Conservation (phyloP, 1,284 basidiomycete genomes). For the Moniliophthora roreri region DNA sequence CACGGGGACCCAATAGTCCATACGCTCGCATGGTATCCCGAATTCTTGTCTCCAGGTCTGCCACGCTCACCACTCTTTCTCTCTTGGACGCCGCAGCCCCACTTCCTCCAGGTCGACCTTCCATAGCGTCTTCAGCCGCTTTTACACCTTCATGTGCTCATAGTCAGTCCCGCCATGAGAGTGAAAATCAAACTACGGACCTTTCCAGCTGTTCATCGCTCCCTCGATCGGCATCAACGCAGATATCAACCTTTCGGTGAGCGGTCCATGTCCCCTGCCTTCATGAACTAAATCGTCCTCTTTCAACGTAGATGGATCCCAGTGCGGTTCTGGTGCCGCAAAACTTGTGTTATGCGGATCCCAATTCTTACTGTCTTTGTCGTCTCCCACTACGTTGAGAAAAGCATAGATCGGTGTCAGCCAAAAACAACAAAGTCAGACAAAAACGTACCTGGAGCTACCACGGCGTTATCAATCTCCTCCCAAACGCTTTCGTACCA, state of each 20-base stretch:
- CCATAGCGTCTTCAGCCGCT: constrained; percentile 81
- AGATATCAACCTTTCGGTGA: constrained; percentile 80
- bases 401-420: constrained; percentile 41
- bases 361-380: constrained; percentile 12
- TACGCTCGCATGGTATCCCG: constrained; percentile 73
- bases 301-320: constrained; percentile 70
- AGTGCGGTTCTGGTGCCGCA: constrained; percentile 52
- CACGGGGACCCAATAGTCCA: constrained; percentile 45
- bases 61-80: constrained; percentile 66
- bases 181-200: neutral
- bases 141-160: constrained; percentile 72
- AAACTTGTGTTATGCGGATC: constrained; percentile 29
- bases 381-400: constrained; percentile 19
- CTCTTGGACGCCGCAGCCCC: constrained; percentile 70
- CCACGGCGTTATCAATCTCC: constrained; percentile 74
- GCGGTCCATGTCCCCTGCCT: constrained; percentile 73
- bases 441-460: constrained; percentile 26
- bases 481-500: constrained; percentile 93
- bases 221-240: constrained; percentile 66
- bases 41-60: constrained; percentile 68
- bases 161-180: constrained; percentile 28
- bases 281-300: constrained; percentile 67
- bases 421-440: constrained; percentile 41
- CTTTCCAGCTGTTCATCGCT: constrained; percentile 1
- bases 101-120: constrained; percentile 71